Evolutionary conservation across 805 yeast species (phyloP).

Genomic region (Candida piceae): DNA sequence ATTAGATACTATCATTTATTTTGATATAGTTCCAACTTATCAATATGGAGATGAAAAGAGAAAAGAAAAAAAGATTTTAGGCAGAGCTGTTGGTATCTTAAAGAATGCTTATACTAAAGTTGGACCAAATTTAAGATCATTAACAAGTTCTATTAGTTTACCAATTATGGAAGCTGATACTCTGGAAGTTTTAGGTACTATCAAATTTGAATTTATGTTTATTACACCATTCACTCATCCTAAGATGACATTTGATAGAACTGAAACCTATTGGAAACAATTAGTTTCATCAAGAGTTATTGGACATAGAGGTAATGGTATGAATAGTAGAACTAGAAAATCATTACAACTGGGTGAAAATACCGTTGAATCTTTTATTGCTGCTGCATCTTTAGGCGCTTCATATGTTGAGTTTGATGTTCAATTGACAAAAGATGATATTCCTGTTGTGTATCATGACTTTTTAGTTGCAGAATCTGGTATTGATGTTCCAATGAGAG

Average conservation of each 20-base stretch:
- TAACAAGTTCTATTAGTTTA: conserved; percentile 58
- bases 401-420: conserved; percentile 96
- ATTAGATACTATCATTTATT: conserved; percentile 54
- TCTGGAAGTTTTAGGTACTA: conserved; percentile 69
- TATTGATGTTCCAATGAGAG: conserved; percentile 94
- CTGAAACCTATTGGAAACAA: conserved; percentile 89
- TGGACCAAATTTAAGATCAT: conserved; percentile 61
- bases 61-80: conserved; percentile 50
- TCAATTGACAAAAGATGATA: conserved; percentile 83
- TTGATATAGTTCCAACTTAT: conserved; percentile 89
- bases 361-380: conserved; percentile 90
- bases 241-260: conserved; percentile 55
- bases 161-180: conserved; percentile 74
- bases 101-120: conserved; percentile 58
- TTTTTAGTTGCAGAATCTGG: conserved; percentile 94
- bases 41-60: conserved; percentile 30
- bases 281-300: conserved; percentile 84
- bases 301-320: conserved; percentile 95
- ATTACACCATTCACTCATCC: conserved; percentile 72
- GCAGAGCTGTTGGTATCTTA: conserved; percentile 78
- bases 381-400: conserved; percentile 95
- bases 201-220: conserved; percentile 69
- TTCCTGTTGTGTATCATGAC: conserved; percentile 94
- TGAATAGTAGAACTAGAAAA: conserved; percentile 64
- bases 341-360: conserved; percentile 93